Base-by-base conservation (phyloP, 2,329 filamentous ascomycete genomes). In the Penicillium sumatraense region DNA sequence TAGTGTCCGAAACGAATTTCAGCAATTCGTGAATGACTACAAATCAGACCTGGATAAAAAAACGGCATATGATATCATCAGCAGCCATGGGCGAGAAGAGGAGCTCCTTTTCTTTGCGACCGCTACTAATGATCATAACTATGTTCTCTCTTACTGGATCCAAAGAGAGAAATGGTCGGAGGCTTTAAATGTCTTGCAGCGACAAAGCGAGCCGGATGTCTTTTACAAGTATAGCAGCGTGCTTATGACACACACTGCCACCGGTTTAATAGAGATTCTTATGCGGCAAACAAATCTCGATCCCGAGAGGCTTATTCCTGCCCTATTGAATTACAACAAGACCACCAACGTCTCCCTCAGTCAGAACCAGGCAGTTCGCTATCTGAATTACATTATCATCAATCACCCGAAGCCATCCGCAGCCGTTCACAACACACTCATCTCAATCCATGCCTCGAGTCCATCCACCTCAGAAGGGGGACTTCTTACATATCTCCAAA, bases 171-270 rank as follows among this genome's bases (percentile, higher is more conserved):
- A 90, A 65, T 99, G 95, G 95, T 77, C 80, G 4, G 92, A 97
- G 66, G 91, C 92, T 2, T 80, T 99, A 62, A 85, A 86, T 52
- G 92, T 98, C 36, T 81, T 99, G 49, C 96, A 97, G 78, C 92
- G 90, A 73, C 95, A 99, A 75, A 96, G 88, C 5, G 90, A 96
- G 48, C 86, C 91, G 0, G 91, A 96, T 48, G 90, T 96, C 42
- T 99, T 98, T 76, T 98, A 98, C 79, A 89, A 91, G 60, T 97
- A 98, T 73, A 95, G 91, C 78, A 96, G 89, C 67, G 93, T 98
- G n/a, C 83, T 99, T 45, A 96, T 99, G 89, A 89, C 87, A 14
- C 90, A 97, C 70, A 88, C 88, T 3, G 86, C 93, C 0, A 84
- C 88, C 5, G 93, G 96, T 49, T 80, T 96, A 21, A 89, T 98